phyloP scores from a whole-genome alignment of 257 asterid genomes.

The Cordia subcordata region DNA sequence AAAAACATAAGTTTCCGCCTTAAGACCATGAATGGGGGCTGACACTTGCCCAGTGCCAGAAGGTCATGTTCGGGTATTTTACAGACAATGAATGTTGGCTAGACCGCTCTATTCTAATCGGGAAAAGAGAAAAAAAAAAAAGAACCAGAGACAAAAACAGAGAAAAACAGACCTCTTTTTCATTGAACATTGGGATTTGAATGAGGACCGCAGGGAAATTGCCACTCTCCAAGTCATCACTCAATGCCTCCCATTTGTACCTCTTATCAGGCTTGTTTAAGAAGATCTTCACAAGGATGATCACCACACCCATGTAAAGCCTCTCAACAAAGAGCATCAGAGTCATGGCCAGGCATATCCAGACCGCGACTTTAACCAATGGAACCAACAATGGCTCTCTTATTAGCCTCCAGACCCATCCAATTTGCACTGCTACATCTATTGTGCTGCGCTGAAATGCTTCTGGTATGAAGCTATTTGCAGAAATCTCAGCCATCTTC shows the following conservation, averaged over 20 bases:
- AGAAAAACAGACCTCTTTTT: conserved; percentile 54
- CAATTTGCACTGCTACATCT: conserved; percentile 56
- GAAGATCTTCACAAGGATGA: conserved; percentile 68
- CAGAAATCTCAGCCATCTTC: conserved; percentile 64
- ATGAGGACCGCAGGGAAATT: conserved; percentile 68
- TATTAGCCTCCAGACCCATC: conserved; percentile 74
- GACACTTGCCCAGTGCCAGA: too few species aligned
- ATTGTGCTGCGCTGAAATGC: conserved; percentile 42
- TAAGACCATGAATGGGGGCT: too few species aligned
- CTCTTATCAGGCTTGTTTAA: conserved; percentile 80
- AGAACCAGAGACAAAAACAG: neutral
- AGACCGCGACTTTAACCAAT: conserved; percentile 49
- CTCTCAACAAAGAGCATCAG: conserved; percentile 89
- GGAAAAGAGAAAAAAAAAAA: neutral
- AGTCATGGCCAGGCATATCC: conserved; percentile 72
- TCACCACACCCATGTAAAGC: conserved; percentile 88
- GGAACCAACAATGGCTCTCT: conserved; percentile 84
- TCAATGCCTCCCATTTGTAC: conserved; percentile 73
- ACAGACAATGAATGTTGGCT: too few species aligned
- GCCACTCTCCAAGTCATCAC: conserved; percentile 70
- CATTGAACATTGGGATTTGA: conserved; percentile 96
- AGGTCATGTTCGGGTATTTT: too few species aligned
- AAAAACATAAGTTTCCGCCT: neutral
- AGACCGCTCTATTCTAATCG: too few species aligned
- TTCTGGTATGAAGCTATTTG: conserved; percentile 40